These are phyloP conservation scores for Phytophthora melonis DNA, from an alignment of 352 stramenopile genomes.

Conservation along the genomic window DNA sequence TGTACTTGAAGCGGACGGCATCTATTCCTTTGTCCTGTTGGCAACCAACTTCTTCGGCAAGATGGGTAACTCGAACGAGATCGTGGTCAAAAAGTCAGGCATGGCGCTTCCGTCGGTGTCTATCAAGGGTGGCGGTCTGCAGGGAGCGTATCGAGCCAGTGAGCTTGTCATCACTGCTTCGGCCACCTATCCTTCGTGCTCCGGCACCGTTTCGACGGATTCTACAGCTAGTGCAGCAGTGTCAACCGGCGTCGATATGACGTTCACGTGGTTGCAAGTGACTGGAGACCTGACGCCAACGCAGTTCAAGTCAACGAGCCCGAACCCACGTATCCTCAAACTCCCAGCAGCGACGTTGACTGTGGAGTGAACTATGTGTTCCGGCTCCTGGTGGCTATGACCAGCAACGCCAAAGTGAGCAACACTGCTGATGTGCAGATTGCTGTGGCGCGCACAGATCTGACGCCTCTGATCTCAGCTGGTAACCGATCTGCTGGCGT, in stretches of 20 bases:
- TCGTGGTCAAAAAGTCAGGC: constrained; percentile 57
- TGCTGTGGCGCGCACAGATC: constrained; percentile 47
- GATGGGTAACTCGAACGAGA: constrained; percentile 47
- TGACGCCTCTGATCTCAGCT: constrained; percentile 48
- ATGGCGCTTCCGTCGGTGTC: constrained; percentile 65
- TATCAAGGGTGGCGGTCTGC: constrained; percentile 54
- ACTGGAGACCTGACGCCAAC: constrained; percentile 44
- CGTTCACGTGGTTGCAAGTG: constrained; percentile 62
- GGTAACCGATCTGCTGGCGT: constrained; percentile 62
- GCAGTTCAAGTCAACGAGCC: constrained; percentile 62
- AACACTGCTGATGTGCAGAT: constrained; percentile 64
- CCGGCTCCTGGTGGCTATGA: constrained; percentile 62
- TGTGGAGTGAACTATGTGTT: constrained; percentile 69
- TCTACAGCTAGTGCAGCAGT: constrained; percentile 11
- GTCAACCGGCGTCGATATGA: constrained; percentile 54
- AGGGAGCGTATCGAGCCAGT: constrained; percentile 49
- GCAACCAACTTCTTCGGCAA: constrained; percentile 64
- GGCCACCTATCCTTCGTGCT: constrained; percentile 58
- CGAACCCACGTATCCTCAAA: constrained; percentile 64
- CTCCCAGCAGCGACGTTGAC: constrained; percentile 57
- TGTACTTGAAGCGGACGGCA: constrained; percentile 49
- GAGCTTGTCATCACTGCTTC: constrained; percentile 55
- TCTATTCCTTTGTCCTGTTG: constrained; percentile 57
- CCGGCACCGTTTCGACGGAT: constrained; percentile 25
- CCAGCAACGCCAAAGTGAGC: constrained; percentile 50